Conservation (phyloP, 345 rosid genomes). For the Populus deltoides region DNA sequence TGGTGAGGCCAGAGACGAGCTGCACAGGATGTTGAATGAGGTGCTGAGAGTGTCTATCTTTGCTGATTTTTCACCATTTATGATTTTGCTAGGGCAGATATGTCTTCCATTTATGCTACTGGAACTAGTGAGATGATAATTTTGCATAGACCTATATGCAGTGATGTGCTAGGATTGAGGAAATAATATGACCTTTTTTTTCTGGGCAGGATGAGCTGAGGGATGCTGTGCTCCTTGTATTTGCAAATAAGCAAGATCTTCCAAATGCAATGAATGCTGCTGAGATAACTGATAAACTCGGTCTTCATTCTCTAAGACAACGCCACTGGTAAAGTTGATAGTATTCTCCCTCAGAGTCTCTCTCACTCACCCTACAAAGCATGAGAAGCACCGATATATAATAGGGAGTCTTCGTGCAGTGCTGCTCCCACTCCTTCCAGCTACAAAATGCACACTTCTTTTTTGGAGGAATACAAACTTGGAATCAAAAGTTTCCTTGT, state of each 20-base stretch:
- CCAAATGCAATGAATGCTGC: not conserved
- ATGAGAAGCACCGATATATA: not conserved
- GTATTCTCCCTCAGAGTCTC: not conserved
- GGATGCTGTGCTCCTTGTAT: not conserved
- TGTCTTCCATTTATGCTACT: not conserved
- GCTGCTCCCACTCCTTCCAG: not conserved
- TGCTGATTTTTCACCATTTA: not conserved
- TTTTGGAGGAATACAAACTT: not conserved
- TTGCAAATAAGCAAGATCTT: not conserved
- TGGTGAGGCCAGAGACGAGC: not conserved
- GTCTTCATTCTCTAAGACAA: not conserved
- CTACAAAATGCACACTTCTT: not conserved
- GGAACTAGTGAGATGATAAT: not conserved
- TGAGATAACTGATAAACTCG: not conserved
- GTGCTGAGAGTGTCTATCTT: not conserved
- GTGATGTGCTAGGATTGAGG: not conserved
- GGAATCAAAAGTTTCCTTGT: not conserved
- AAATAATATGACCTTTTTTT: not conserved
- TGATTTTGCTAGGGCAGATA: not conserved
- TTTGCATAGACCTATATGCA: not conserved
- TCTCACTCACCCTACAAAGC: not conserved
- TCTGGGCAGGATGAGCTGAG: not conserved
- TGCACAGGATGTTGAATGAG: conserved; percentile 2
- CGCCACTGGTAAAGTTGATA: not conserved
- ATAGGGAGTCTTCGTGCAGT: not conserved